Base-by-base conservation (phyloP, 2,329 filamentous ascomycete species). In the Aspergillus latus region DNA sequence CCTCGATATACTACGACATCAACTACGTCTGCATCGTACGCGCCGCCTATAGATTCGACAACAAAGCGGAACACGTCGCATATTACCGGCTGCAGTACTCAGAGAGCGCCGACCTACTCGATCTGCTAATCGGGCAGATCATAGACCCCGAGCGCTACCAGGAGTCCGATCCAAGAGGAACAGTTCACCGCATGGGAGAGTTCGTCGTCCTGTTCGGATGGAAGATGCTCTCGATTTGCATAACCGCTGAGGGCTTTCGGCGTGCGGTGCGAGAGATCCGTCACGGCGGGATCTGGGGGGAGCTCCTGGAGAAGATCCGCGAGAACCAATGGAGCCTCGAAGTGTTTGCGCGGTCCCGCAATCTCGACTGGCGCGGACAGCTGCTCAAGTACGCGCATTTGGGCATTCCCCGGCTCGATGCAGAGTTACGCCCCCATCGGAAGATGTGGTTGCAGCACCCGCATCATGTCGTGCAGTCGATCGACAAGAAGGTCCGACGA, bases 161-260 rank as follows among this genome's bases (percentile, higher is more conserved):
- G 16, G n/a, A 13, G 9, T 10, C 13, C 6, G 49, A 52, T 11
- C 54, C 54, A 4, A 39, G 42, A 28, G 34, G 28, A 8, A 30
- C 34, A 13, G 29, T 52, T 15, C 29, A 28, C 7, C 44, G 56
- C 3, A 45, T 59, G 9, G 15, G n/a, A 16, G 13, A 21, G 30
- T 60, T 64, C 30, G 49, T 64, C 13, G 21, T 53, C 2, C 32
- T 42, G 5, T 44, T 63, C 13, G 65, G 64, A 6, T 71, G 68
- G 68, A 62, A 59, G 42, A 57, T 68, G 10, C 58, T 68, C 28
- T 54, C 64, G 11, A 69, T 71, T 37, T 69, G 64, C 32, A 54
- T 64, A 2, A 57, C 65, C n/a, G 54, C 68, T 2, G 62, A 67
- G 50, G 58, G 62, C 5, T 72, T 71, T 53, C 62, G 62, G 28